These are phyloP conservation scores for Herpetomonas tarakana DNA, from an alignment of 208 protist species.

Conservation along the genomic window DNA sequence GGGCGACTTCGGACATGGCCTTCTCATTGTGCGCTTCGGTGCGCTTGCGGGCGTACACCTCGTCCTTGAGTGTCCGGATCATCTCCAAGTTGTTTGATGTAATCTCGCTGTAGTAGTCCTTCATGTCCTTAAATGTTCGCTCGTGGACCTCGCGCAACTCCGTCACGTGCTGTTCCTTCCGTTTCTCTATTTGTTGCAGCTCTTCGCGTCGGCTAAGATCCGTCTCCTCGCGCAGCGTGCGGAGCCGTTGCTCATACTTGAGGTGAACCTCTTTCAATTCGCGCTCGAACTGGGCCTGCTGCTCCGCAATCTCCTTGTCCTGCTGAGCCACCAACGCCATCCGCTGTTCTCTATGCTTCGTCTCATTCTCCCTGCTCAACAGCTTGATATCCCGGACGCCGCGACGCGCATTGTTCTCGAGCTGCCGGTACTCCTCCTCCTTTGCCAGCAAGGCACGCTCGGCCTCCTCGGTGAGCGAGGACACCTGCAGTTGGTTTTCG, in stretches of 20 bases:
- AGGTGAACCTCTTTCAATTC: constrained; percentile 93
- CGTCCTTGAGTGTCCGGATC: constrained; percentile 97
- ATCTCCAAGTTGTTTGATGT: constrained; percentile 98
- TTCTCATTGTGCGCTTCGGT: constrained; percentile 96
- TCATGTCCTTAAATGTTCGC: constrained; percentile 96
- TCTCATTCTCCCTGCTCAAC: constrained; percentile 85
- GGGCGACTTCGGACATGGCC: constrained; percentile 96
- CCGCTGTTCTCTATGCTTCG: constrained; percentile 84
- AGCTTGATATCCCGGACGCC: constrained; percentile 89
- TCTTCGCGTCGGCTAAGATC: constrained; percentile 91
- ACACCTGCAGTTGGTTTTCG: constrained; percentile 93
- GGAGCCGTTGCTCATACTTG: constrained; percentile 94
- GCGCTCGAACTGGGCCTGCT: constrained; percentile 86
- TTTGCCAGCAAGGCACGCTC: constrained; percentile 86
- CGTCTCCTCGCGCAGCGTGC: constrained; percentile 86
- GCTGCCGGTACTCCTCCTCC: constrained; percentile 86
- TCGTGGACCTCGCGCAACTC: constrained; percentile 95
- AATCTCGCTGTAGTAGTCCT: constrained; percentile 98
- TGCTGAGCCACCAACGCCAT: constrained; percentile 69
- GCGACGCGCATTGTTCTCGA: constrained; percentile 71
- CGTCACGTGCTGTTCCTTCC: constrained; percentile 95
- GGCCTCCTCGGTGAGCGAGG: constrained; percentile 85
- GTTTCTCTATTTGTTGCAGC: constrained; percentile 94
- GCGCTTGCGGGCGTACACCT: constrained; percentile 94
- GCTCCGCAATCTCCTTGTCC: constrained; percentile 85